A percentile compares a stretch with the other conserved stretches of the same genome.
Conservation (phyloP, 257 asterid species). For the Fraxinus americana region DNA sequence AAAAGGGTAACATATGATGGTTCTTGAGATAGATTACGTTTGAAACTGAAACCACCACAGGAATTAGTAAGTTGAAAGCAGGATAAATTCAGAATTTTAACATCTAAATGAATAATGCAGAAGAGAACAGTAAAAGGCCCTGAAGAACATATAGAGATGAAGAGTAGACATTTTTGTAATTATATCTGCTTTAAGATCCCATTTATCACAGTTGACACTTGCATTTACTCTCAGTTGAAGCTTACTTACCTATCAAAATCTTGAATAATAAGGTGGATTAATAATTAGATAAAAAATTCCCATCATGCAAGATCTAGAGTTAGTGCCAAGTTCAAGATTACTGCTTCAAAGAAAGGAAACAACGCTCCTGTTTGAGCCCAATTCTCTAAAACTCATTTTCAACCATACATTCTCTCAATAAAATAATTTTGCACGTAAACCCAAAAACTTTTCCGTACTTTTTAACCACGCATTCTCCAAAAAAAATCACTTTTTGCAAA, state of each 20-base stretch:
- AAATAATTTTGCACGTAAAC: too few species aligned
- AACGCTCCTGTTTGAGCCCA: neutral
- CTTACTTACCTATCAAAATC: neutral
- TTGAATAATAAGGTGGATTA: neutral
- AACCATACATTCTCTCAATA: too few species aligned
- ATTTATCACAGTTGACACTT: neutral
- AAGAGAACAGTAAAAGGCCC: neutral
- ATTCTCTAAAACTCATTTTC: too few species aligned
- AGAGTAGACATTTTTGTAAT: neutral
- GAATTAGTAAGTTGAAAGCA: neutral
- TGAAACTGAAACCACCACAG: neutral
- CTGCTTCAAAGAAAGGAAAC: neutral
- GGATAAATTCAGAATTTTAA: neutral
- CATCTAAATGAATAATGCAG: neutral
- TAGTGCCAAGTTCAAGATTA: neutral
- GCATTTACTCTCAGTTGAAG: neutral
- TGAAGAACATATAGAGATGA: neutral
- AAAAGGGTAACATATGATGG: neutral
- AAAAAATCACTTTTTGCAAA: too few species aligned
- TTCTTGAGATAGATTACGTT: neutral
- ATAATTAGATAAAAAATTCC: neutral
- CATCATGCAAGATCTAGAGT: neutral
- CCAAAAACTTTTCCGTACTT: too few species aligned
- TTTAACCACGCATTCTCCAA: too few species aligned
- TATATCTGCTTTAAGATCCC: neutral